Conservation (phyloP, 768 basidiomycete species). For the Ramaria rubella region DNA sequence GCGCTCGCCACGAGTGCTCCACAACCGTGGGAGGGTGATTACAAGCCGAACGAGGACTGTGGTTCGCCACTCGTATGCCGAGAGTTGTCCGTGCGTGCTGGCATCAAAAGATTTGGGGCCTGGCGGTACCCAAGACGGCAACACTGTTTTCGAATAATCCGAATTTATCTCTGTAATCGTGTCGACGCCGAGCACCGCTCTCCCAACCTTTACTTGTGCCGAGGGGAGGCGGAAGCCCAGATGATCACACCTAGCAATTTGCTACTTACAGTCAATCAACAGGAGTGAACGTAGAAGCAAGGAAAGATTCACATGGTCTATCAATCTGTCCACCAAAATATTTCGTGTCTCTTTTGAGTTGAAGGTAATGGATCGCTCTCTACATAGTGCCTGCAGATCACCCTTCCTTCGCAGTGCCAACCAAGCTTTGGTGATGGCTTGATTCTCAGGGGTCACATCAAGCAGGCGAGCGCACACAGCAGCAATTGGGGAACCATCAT, state of each 20-base stretch:
- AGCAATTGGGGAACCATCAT: no score
- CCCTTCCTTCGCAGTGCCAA: no score
- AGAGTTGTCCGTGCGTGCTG: slow-evolving; percentile 17
- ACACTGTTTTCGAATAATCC: slow-evolving; percentile 15
- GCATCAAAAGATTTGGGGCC: slow-evolving; percentile 15
- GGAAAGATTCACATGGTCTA: no score
- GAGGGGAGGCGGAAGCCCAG: not conserved
- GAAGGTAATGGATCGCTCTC: no score
- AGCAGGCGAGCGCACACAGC: no score
- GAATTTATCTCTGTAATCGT: not conserved
- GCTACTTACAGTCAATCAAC: no score
- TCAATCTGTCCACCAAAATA: no score
- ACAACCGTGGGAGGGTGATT: slow-evolving; percentile 17
- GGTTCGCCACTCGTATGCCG: slow-evolving; percentile 20
- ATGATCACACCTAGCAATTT: not conserved
- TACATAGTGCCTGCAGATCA: no score
- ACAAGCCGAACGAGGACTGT: slow-evolving; percentile 16
- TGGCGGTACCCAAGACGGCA: slow-evolving; percentile 21
- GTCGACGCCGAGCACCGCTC: not conserved
- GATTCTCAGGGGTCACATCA: no score
- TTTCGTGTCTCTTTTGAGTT: no score
- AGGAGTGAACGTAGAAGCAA: no score
- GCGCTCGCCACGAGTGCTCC: slow-evolving; percentile 14
- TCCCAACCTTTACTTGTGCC: not conserved
- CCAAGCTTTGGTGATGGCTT: no score